phyloP scores from a whole-genome alignment of 2,329 filamentous ascomycete genomes.

The Pseudogymnoascus sp. region DNA sequence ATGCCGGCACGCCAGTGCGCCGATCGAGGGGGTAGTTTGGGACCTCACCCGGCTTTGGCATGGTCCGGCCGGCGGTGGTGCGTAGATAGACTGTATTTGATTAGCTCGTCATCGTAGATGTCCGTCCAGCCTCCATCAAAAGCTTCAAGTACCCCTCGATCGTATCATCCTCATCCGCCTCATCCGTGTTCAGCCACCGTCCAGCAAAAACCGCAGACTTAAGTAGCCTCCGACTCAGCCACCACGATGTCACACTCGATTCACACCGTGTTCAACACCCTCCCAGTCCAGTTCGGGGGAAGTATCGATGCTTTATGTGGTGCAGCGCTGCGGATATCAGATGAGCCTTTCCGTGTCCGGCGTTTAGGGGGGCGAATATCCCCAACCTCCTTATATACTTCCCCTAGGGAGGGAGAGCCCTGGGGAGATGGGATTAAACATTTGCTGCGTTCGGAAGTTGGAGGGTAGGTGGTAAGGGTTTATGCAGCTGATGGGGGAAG shows the following conservation, averaged over 20 bases:
- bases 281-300: neutral
- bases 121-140: neutral
- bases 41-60: neutral
- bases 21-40: neutral
- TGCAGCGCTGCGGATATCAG: neutral
- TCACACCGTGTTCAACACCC: neutral
- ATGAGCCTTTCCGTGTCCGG: neutral
- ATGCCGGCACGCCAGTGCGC: neutral
- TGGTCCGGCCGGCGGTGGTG: too few species aligned
- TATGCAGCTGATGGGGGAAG: neutral
- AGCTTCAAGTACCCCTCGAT: neutral
- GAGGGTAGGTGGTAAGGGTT: neutral
- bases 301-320: neutral
- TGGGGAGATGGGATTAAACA: neutral
- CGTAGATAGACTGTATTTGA: neutral
- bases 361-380: neutral
- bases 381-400: neutral
- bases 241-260: neutral
- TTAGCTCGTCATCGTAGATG: neutral
- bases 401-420: neutral
- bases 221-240: neutral
- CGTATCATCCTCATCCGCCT: neutral
- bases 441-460: neutral
- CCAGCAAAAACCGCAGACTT: neutral
- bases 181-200: neutral